Evolutionary conservation across 2,329 filamentous ascomycete species (phyloP).

Genomic region (Drechslerella coelobrocha): DNA sequence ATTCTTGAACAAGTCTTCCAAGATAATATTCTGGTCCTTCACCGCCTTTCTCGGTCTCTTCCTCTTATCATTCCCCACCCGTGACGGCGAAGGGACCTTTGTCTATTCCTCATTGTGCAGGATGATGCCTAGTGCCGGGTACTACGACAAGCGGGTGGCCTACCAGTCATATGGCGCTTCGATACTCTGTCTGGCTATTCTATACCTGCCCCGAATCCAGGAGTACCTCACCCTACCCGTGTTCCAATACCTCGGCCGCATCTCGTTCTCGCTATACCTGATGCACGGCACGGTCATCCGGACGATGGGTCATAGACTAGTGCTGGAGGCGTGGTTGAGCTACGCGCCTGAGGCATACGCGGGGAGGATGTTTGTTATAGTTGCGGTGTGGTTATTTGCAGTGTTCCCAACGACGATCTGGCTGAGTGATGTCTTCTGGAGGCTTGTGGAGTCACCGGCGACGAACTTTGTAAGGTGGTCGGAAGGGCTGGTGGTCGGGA

Average conservation of each 20-base stretch:
- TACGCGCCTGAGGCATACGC: slow-evolving; percentile 62
- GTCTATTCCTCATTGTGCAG: slow-evolving; percentile 19
- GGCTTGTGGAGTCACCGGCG: slow-evolving; percentile 65
- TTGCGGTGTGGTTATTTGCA: slow-evolving; percentile 61
- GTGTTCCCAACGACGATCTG: slow-evolving; percentile 65
- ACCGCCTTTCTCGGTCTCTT: slow-evolving; percentile 16
- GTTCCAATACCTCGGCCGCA: slow-evolving; percentile 67
- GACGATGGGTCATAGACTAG: slow-evolving; percentile 61
- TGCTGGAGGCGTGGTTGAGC: slow-evolving; percentile 63
- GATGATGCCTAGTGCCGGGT: slow-evolving; percentile 10
- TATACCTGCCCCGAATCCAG: slow-evolving; percentile 60
- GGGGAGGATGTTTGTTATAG: slow-evolving; percentile 61
- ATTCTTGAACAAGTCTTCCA: slow-evolving; percentile 12
- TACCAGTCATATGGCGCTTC: slow-evolving; percentile 30
- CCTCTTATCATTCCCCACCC: slow-evolving; percentile 31
- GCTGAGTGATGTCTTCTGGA: slow-evolving; percentile 66
- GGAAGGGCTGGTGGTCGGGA: slow-evolving; percentile 57
- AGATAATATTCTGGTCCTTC: slow-evolving; percentile 31
- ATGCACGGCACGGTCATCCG: slow-evolving; percentile 68
- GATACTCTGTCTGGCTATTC: slow-evolving; percentile 56
- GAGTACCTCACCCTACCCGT: slow-evolving; percentile 62
- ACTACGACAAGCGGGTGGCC: slow-evolving; percentile 19
- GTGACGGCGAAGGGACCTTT: slow-evolving; percentile 26
- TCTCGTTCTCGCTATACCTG: slow-evolving; percentile 69
- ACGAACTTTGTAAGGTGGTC: slow-evolving; percentile 67